Base-by-base conservation (phyloP, 768 basidiomycete species). In the Gautieria morchelliformis region DNA sequence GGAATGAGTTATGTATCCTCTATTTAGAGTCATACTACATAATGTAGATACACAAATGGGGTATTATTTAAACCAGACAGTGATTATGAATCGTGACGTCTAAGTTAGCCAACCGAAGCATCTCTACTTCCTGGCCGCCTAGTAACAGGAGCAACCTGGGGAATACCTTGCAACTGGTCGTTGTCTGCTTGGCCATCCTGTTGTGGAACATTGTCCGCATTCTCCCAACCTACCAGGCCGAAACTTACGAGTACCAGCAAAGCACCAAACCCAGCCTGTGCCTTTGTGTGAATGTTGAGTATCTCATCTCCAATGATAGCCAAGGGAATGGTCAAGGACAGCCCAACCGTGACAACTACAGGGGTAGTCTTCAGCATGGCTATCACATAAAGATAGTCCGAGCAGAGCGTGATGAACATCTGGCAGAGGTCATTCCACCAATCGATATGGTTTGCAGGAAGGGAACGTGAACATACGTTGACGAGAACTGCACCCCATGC, bases 281-380 rank as follows among this genome's bases (percentile, higher is more conserved):
- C 64, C 20, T 78, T 72, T 20, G 82, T 75, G 32, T 84, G 75
- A 41, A 76, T 80, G 20, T 80, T 75, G 3, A 90, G 73, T 56
- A 85, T 67, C 59, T 82, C 73, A 64, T 96, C 93, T 14, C 93
- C 93, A 9, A 87, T 52, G 50, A 97, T 83, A 6, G 96, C 92
- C 52, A 94, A 74, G 5, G 93, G 95, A 68, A 97, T 96, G 1
- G 96, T 96, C 14, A 98, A 78, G 57, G 88, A 91, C 9, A 98
- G 77, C 27, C 95, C 95, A 55, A 97, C 76, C 0, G 95, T 98
- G 17, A 89, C 94, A 19, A 96, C 90, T 12, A 94, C 73, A 0
- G 94, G 94, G 1, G 93, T 93, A 7, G 95, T 99, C 73, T 94
- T 95, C 61, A 99, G 81, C 93, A 97, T 95, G 2, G 93, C 88